phyloP scores from a whole-genome alignment of 1,284 basidiomycete genomes.

The Termitomyces sp. region DNA sequence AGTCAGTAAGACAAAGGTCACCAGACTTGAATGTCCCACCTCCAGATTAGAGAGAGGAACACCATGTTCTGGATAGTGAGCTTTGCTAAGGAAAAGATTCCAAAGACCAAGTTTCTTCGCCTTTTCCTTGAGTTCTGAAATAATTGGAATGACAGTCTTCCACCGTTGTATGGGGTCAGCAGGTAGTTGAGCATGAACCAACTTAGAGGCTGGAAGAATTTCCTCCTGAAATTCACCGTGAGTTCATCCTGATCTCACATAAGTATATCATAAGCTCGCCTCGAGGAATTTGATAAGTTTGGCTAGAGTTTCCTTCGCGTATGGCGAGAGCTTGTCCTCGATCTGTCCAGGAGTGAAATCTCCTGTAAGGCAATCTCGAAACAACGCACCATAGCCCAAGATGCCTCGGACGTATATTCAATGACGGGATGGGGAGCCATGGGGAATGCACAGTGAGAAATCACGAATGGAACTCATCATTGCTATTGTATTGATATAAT shows the following conservation, averaged over 20 bases:
- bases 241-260: neutral
- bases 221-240: constrained; percentile 58
- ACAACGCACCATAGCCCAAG: constrained; percentile 72
- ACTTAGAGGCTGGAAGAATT: constrained; percentile 71
- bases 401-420: constrained; percentile 71
- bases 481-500: too few relatives aligned
- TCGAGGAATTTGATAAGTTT: constrained; percentile 85
- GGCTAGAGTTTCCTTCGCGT: constrained; percentile 80
- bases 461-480: constrained; percentile 7
- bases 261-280: constrained; percentile 38
- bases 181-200: constrained; percentile 84
- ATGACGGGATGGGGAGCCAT: constrained; percentile 64
- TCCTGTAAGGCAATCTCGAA: neutral
- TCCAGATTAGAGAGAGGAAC: constrained; percentile 92
- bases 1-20: constrained; percentile 5
- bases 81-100: constrained; percentile 95
- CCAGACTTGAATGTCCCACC: constrained; percentile 37
- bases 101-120: constrained; percentile 88
- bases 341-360: constrained; percentile 44
- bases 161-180: constrained; percentile 74
- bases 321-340: constrained; percentile 87
- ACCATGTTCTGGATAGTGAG: constrained; percentile 86
- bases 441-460: constrained; percentile 16
- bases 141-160: constrained; percentile 77
- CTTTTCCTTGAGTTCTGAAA: constrained; percentile 84